These are phyloP conservation scores for Collybia sp. DNA, from an alignment of 768 basidiomycete genomes.

Conservation along the genomic window DNA sequence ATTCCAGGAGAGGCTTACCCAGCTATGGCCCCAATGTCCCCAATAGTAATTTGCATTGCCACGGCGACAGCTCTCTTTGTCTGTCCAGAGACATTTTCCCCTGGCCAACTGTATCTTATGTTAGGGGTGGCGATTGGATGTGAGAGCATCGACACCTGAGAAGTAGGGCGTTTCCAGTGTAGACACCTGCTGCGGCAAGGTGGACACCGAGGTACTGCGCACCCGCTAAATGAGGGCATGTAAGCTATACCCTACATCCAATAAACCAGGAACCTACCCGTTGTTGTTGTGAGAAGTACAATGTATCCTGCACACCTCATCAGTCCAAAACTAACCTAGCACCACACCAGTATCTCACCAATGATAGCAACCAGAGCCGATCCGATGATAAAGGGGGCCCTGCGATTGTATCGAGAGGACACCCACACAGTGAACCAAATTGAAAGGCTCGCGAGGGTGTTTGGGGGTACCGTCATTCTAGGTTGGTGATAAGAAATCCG, in stretches of 20 bases:
- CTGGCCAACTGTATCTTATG: constrained; percentile 41
- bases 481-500: constrained; percentile 1
- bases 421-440: constrained; percentile 49
- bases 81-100: constrained; percentile 66
- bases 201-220: constrained; percentile 55
- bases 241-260: neutral
- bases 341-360: constrained; percentile 24
- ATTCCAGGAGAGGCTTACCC: constrained; percentile 23
- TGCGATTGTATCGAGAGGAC: constrained; percentile 37
- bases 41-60: constrained; percentile 61
- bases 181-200: constrained; percentile 51
- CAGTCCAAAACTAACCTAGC: neutral
- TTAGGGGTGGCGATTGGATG: neutral
- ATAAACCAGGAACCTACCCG: constrained; percentile 24
- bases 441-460: constrained; percentile 42
- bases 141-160: constrained; percentile 33
- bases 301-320: constrained; percentile 40
- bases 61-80: constrained; percentile 61
- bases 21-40: constrained; percentile 55
- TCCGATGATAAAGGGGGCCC: constrained; percentile 51
- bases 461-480: constrained; percentile 59
- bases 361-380: constrained; percentile 45
- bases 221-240: constrained; percentile 27
- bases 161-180: constrained; percentile 52
- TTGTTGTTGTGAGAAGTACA: constrained; percentile 42